Evolutionary conservation across 139 green algal species (phyloP).

Genomic region (Haematococcus lacustris): DNA sequence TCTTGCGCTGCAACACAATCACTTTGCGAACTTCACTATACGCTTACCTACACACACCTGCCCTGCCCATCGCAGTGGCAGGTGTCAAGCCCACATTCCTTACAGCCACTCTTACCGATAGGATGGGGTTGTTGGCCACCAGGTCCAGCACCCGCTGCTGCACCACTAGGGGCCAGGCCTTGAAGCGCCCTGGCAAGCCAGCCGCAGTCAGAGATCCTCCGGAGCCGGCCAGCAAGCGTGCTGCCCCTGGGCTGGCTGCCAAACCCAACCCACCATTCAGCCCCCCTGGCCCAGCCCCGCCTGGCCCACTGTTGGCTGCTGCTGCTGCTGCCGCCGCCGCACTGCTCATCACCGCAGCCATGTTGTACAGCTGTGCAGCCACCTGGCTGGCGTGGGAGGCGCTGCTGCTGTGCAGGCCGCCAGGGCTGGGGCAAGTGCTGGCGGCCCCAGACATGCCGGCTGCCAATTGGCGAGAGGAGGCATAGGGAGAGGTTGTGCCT

Average conservation of each 20-base stretch:
- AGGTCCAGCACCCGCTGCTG: slow-evolving; percentile 11
- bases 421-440: too few relatives aligned
- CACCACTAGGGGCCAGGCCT: slow-evolving; percentile 8
- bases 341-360: background rate
- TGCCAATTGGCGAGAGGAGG: too few relatives aligned
- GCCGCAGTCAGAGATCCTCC: too few relatives aligned
- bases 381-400: too few relatives aligned
- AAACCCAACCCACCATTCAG: background rate
- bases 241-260: background rate
- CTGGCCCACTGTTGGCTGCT: background rate
- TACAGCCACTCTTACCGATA: slow-evolving; percentile 3
- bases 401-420: too few relatives aligned
- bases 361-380: background rate
- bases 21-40: background rate
- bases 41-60: background rate
- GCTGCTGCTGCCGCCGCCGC: background rate
- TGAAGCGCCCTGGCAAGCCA: slow-evolving; percentile 12
- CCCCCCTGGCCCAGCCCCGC: background rate
- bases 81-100: background rate
- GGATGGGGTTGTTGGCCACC: slow-evolving; percentile 5
- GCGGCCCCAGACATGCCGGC: too few relatives aligned
- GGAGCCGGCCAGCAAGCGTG: too few relatives aligned
- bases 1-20: background rate
- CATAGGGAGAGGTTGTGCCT: too few relatives aligned
- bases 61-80: background rate